Conservation (phyloP, 1,284 basidiomycete genomes). For the Marasmius sp. region DNA sequence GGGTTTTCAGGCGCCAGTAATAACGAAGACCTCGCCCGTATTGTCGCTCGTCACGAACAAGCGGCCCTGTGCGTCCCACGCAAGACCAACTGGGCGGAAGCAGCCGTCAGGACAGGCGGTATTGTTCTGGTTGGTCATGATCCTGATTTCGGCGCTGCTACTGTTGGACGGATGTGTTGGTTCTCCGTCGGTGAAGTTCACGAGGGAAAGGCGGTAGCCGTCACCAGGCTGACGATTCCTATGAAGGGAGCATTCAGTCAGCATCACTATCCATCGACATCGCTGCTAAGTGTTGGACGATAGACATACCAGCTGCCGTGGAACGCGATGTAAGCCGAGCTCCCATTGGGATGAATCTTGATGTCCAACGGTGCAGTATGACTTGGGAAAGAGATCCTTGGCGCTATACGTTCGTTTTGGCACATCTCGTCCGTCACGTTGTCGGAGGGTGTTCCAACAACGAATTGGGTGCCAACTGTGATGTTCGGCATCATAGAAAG, state of each 20-base stretch:
- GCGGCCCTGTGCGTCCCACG: neutral
- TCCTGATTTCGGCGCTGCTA: neutral
- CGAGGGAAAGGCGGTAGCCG: neutral
- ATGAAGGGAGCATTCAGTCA: neutral
- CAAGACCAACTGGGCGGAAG: conserved; percentile 4
- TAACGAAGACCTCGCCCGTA: neutral
- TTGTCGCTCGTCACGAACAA: neutral
- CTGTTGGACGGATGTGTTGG: neutral
- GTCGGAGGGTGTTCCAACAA: neutral
- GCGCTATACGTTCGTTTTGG: neutral
- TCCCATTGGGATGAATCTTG: neutral
- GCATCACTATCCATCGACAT: neutral
- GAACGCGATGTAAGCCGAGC: neutral
- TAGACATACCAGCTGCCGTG: neutral
- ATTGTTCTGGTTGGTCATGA: neutral
- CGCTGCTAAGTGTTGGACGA: neutral
- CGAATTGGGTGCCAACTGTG: neutral
- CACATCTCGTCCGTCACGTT: neutral
- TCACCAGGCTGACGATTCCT: neutral
- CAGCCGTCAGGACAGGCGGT: neutral
- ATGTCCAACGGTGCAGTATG: conserved; percentile 1
- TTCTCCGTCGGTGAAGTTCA: neutral
- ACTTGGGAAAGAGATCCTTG: neutral
- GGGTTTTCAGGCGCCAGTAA: neutral
- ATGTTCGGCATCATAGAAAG: neutral